Evolutionary conservation across 768 basidiomycete species (phyloP).

Genomic region (Dentipellis fragilis): DNA sequence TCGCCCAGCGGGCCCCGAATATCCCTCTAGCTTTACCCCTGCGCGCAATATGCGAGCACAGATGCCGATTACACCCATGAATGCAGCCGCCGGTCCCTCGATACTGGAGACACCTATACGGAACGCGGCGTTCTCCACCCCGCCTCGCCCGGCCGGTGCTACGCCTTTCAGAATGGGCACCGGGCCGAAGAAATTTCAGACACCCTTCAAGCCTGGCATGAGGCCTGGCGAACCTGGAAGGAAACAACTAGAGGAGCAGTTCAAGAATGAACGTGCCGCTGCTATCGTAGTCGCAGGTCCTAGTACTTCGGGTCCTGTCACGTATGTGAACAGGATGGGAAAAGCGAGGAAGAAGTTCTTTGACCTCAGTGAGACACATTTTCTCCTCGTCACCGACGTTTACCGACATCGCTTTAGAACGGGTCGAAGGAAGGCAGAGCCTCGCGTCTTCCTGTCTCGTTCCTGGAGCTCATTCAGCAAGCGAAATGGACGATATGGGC

Average conservation of each 20-base stretch:
- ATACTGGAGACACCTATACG: background rate
- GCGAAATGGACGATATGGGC: slow-evolving; percentile 39
- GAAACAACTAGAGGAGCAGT: slow-evolving; percentile 9
- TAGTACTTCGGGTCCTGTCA: background rate
- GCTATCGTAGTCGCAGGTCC: background rate
- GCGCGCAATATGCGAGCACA: background rate
- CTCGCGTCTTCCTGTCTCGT: slow-evolving; percentile 38
- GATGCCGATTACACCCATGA: background rate
- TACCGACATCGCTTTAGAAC: background rate
- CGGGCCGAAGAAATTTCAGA: slow-evolving; percentile 32
- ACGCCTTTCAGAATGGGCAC: slow-evolving; percentile 2
- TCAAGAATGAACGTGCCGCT: background rate
- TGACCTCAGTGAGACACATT: slow-evolving; percentile 5
- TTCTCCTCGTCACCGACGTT: background rate
- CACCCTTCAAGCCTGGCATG: slow-evolving; percentile 50
- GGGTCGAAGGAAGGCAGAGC: slow-evolving; percentile 25
- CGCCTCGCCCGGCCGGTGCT: background rate
- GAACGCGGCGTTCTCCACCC: slow-evolving; percentile 3
- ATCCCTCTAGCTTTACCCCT: slow-evolving; percentile 1
- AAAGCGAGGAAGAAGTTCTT: slow-evolving; percentile 4
- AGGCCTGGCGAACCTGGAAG: slow-evolving; percentile 33
- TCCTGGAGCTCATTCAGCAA: slow-evolving; percentile 35
- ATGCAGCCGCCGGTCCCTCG: background rate
- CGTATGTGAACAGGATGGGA: background rate
- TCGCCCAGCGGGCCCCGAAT: background rate